Percentiles rank a stretch among this genome's conserved stretches.
These are phyloP conservation scores for Pythium scleroteichum DNA, from an alignment of 352 stramenopile species.

Conservation along the genomic window DNA sequence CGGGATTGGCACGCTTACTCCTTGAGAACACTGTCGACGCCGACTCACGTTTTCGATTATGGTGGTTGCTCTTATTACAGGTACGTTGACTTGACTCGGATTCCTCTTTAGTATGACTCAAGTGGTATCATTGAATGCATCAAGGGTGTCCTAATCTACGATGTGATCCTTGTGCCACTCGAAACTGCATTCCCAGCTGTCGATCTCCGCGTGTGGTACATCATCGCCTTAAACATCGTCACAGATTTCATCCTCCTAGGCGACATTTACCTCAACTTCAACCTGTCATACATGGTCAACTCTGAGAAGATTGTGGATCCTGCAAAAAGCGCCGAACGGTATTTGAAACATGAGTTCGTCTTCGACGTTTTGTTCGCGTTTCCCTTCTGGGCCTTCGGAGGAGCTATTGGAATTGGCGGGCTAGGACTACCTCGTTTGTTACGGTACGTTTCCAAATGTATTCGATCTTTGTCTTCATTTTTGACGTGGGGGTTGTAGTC, in stretches of 20 bases:
- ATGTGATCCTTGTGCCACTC: constrained; percentile 50
- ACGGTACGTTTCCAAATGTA: not conserved
- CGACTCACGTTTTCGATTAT: constrained; percentile 43
- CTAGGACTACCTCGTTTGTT: constrained; percentile 5
- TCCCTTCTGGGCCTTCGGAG: constrained; percentile 30
- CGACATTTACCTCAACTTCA: constrained; percentile 62
- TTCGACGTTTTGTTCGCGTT: constrained; percentile 48
- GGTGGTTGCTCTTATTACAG: constrained; percentile 44
- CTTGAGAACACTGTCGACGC: constrained; percentile 46
- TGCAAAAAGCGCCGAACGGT: constrained; percentile 34
- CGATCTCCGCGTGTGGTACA: constrained; percentile 29
- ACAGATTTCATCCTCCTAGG: constrained; percentile 34
- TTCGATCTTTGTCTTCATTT: no score
- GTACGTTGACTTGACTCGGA: constrained; percentile 2
- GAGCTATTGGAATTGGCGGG: not conserved
- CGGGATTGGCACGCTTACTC: constrained; percentile 21
- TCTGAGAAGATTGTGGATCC: constrained; percentile 57
- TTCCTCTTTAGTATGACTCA: not conserved
- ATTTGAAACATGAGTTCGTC: constrained; percentile 38
- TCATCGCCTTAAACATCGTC: constrained; percentile 31
- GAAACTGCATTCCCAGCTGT: constrained; percentile 53
- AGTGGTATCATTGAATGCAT: not conserved
- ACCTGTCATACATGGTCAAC: constrained; percentile 47
- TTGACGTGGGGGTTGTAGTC: constrained; percentile 26
- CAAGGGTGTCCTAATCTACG: constrained; percentile 21